Conservation (phyloP, 768 basidiomycete genomes). For the Suillus tomentosus region DNA sequence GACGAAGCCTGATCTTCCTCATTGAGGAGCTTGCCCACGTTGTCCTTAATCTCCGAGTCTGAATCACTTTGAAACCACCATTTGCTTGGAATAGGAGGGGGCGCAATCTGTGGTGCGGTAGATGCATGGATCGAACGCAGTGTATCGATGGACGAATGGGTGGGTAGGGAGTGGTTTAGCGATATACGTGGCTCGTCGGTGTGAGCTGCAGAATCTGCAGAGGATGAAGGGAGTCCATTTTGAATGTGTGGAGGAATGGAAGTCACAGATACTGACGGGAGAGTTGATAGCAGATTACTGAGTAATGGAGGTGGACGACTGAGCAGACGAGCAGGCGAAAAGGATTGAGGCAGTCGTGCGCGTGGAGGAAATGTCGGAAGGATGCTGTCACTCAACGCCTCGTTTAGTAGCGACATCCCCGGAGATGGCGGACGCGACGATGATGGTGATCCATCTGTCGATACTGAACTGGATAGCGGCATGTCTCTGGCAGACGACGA, state of each 20-base stretch:
- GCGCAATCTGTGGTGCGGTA: slow-evolving; percentile 28
- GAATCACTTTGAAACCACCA: slow-evolving; percentile 57
- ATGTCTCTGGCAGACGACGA: slow-evolving; percentile 6
- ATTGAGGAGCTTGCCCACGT: slow-evolving; percentile 45
- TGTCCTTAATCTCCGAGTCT: slow-evolving; percentile 36
- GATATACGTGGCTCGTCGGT: slow-evolving; percentile 27
- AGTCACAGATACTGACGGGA: slow-evolving; percentile 64
- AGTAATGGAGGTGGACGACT: slow-evolving; percentile 53
- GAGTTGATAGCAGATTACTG: slow-evolving; percentile 56
- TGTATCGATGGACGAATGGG: slow-evolving; percentile 56
- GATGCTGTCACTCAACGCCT: slow-evolving; percentile 46
- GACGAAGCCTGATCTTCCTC: slow-evolving; percentile 55
- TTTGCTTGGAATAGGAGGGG: slow-evolving; percentile 27
- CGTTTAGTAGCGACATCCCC: slow-evolving; percentile 41
- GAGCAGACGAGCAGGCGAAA: slow-evolving; percentile 34
- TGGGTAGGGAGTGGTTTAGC: slow-evolving; percentile 39
- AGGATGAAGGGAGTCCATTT: slow-evolving; percentile 10
- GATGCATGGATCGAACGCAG: slow-evolving; percentile 48
- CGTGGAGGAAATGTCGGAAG: slow-evolving; percentile 44
- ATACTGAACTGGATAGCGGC: not conserved
- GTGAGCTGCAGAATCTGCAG: slow-evolving; percentile 20
- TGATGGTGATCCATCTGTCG: slow-evolving; percentile 10
- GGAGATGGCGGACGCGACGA: slow-evolving; percentile 39
- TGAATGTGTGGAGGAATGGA: slow-evolving; percentile 27
- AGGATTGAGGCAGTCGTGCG: slow-evolving; percentile 43